Evolutionary conservation across 2,329 filamentous ascomycete genomes (phyloP).

Genomic region (Fusarium sp.): DNA sequence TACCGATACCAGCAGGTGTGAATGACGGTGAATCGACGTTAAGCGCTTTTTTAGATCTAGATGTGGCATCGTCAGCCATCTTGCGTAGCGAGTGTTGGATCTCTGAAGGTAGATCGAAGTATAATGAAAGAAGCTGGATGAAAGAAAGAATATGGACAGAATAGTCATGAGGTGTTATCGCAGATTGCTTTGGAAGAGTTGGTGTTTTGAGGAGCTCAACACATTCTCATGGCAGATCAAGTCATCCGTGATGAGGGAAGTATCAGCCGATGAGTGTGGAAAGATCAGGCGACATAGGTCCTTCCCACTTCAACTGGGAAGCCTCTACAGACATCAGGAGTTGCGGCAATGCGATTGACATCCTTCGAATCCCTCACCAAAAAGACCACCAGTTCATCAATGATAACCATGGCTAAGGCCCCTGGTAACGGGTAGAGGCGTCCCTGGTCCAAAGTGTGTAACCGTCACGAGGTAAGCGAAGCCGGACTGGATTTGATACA

Average conservation of each 20-base stretch:
- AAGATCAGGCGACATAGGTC: conserved; percentile 21
- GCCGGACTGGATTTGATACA: conserved; percentile 8
- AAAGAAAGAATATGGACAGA: conserved; percentile 8
- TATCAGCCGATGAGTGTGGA: conserved; percentile 26
- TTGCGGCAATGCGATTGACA: conserved; percentile 3
- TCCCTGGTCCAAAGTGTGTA: conserved; percentile 22
- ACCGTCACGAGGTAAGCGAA: conserved; percentile 20
- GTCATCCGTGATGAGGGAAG: conserved; percentile 9
- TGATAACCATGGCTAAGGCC: not conserved
- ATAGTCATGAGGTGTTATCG: conserved; percentile 1
- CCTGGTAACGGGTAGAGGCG: conserved; percentile 2
- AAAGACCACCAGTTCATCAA: conserved; percentile 3
- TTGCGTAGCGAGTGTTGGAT: not conserved
- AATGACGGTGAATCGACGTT: conserved; percentile 98
- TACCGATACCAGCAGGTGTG: conserved; percentile 72
- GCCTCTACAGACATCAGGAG: conserved; percentile 6
- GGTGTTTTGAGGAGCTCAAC: not conserved
- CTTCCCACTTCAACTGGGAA: conserved; percentile 16
- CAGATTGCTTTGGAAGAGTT: not conserved
- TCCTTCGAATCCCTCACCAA: not conserved
- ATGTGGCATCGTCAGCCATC: conserved; percentile 28
- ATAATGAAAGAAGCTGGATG: not conserved
- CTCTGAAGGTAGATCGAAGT: not conserved
- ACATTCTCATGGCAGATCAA: not conserved
- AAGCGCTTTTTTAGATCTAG: conserved; percentile 77